Evolutionary conservation across 2,329 filamentous ascomycete genomes (phyloP), one percentile per base, ranked within the genome.

Genomic region (Coleophoma crateriformis): DNA sequence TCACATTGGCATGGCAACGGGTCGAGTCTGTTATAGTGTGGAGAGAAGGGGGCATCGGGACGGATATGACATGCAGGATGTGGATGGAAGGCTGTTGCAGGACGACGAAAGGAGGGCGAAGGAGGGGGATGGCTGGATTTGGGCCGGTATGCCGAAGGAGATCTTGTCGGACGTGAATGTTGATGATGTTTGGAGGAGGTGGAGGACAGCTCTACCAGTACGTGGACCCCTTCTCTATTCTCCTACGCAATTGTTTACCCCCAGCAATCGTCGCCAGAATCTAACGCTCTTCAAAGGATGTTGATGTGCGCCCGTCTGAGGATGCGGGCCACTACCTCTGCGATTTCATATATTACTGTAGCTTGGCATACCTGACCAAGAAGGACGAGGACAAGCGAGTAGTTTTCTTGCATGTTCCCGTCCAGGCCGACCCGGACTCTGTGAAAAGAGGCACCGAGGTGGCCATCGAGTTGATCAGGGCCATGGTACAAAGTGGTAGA

Each of bases 1-100:
- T 4, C 89, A 95, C 66, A 86, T 95, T 46, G 90, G 90, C 54
- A 90, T 95, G 78, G 87, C 88, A 0, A 71, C 64, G 63, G 86
- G 65, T 61, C 79, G 70, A 58, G 76, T 66, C 59, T 81, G 80
- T 58, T 95, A 92, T 65, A 78, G 79, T 11, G 71, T 92, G 8
- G 90, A 95, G 70, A 76, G 79, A 11, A 73, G 78, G 34, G 88
- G 79, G 0, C 85, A 88, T 61, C 78, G 87, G 35, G 82, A 88
- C 58, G 85, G 85, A 4, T 95, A 95, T 67, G 68, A 70, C 15
- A 76, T 85, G 58, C 70, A 70, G 17, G 90, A 95, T 64, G 79
- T 90, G n/a, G 82, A 90, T 57, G 81, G 78, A 4, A 69, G 79
- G 59, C 67, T 75, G 8, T 69, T 79, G n/a, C 48, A 45, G 10